Evolutionary conservation across 345 rosid genomes (phyloP), one percentile per base, ranked within the genome.

Genomic region (Syzygium grande): DNA sequence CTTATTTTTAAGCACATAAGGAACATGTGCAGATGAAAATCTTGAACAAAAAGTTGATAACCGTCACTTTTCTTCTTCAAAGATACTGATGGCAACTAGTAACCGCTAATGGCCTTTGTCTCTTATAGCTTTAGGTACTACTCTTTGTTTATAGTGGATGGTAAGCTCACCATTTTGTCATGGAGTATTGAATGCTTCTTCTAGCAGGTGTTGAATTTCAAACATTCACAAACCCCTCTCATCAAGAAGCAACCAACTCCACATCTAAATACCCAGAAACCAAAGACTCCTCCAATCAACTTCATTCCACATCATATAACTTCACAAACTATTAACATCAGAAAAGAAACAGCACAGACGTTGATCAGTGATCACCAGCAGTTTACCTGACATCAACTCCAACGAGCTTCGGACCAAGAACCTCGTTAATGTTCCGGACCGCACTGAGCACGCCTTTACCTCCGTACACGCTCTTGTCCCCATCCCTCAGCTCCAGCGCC

Each of bases 401-500:
- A 43, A 95, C 85, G 80, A 98, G 97, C 94, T 95, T 98, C 22
- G 99, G 96, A 89, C 95, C 99, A 88, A 98, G 86, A n/a, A 93
- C 43, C 59, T 95, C 91, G 80, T 96, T 96, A 86, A 98, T 96
- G 84, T 95, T 98, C 84, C 89, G 89, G 51, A 98, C 96, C 79
- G 98, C 98, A 56, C 84, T 91, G 79, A 96, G 93, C 30, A 98
- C 99, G 86, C 99, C 99, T 94, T 96, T 98, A 22, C 99, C 99
- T 27, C 98, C 98, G 88, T 95, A 98, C 5, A 96, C 94, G 56
- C 91, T 90, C 89, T 94, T 94, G 52, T 98, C 98, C 2, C 98
- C 99, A 86, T 98, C 99, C 88, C 99, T 93, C 61, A 98, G 98
- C 93, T 98, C 99, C 58, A 96, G 89, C 16, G 99, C 99, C 91